phyloP scores from a whole-genome alignment of 1,284 basidiomycete genomes.

The Paramarasmius palmivorus region DNA sequence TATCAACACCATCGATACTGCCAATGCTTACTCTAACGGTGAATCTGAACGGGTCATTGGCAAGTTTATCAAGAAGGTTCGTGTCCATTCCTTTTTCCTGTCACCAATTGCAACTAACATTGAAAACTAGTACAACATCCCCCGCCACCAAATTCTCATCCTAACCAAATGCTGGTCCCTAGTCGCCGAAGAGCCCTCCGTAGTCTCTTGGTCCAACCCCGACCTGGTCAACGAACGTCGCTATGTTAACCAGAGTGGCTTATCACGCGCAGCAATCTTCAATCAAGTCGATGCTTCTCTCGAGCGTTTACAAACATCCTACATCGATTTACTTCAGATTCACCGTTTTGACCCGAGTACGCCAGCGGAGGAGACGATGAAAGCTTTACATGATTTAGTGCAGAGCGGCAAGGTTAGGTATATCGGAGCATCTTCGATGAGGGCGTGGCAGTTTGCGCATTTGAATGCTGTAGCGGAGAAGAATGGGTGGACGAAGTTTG shows the following conservation, averaged over 20 bases:
- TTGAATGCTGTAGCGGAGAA: slow-evolving; percentile 34
- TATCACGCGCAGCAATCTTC: too few relatives aligned
- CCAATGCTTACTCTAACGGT: slow-evolving; percentile 21
- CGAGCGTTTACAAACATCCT: slow-evolving; percentile 38
- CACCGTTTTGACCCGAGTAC: slow-evolving; percentile 38
- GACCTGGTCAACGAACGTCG: slow-evolving; percentile 23
- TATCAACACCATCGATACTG: too few relatives aligned
- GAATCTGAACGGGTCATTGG: slow-evolving; percentile 19
- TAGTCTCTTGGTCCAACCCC: neutral
- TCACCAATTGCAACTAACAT: too few relatives aligned
- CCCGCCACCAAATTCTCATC: slow-evolving; percentile 50
- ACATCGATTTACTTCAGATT: slow-evolving; percentile 48
- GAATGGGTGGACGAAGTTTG: slow-evolving; percentile 12
- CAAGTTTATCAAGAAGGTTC: slow-evolving; percentile 21
- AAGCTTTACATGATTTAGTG: slow-evolving; percentile 45
- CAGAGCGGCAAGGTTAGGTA: too few relatives aligned
- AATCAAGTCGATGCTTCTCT: slow-evolving; percentile 45
- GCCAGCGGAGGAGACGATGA: slow-evolving; percentile 43
- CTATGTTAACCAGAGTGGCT: slow-evolving; percentile 44
- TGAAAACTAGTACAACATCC: slow-evolving; percentile 58
- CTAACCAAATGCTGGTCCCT: slow-evolving; percentile 36
- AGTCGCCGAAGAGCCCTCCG: slow-evolving; percentile 15
- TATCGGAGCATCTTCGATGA: slow-evolving; percentile 44
- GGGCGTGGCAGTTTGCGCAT: slow-evolving; percentile 32
- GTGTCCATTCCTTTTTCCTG: too few relatives aligned